Evolutionary conservation across 805 yeast genomes (phyloP), one percentile per base, ranked within the genome.

Genomic region (Trichomonascus vanleenenianus): DNA sequence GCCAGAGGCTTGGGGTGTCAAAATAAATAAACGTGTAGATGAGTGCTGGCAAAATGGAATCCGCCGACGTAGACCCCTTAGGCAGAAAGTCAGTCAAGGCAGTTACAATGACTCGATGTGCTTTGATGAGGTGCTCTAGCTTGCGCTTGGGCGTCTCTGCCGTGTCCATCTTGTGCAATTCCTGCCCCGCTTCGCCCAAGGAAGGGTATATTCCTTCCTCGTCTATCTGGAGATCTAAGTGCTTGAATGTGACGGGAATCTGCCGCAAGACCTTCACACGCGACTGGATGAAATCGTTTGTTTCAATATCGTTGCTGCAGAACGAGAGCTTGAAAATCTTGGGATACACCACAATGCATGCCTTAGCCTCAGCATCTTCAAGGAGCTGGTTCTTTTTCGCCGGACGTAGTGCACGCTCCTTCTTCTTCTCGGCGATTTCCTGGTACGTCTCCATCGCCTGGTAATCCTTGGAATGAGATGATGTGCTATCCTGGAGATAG

Each of bases 41-140:
- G 25, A 69, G 59, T 4, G 64, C 54, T 1, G 74, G 74, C 3
- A 69, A 53, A 15, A 69, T 55, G 12, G 58, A 47, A 46, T 69
- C 74, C 4, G 74, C 73, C 11, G 62, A 52, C 12, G 62, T 40
- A 22, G 40, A 46, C 11, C 44, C 48, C 16, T 47, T 50, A 5
- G 51, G 54, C 44, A 32, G 50, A 38, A 11, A 36, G 39, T 43
- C 56, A 20, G 46, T 44, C 42, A 54, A 49, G 3, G 56, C 59
- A 37, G 56, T 60, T 8, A 63, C 71, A 22, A 68, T 53, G 36
- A 60, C 56, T 44, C 58, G 62, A 47, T 68, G 70, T 2, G 67
- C 62, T 25, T 59, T 51, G 11, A 66, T 53, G 16, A 68, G 55
- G 12, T 53, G 52, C 33, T 57, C 50, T n/a, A 68, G 51, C 47